Evolutionary conservation across 2,329 filamentous ascomycete genomes (phyloP).

Genomic region (Trichoderma sp.): DNA sequence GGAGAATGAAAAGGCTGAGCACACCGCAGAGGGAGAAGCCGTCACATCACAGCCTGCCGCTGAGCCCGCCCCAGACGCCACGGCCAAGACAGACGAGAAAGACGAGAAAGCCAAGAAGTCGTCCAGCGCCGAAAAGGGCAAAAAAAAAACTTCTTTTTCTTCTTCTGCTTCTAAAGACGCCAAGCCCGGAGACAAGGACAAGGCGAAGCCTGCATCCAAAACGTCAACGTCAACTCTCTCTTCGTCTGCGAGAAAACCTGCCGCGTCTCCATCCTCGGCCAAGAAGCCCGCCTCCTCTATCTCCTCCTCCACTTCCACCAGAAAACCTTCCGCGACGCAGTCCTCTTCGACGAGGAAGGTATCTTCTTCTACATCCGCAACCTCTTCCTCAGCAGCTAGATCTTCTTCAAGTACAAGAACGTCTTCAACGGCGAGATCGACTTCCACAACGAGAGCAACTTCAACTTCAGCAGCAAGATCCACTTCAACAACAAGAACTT

Average conservation of each 20-base stretch:
- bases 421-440: background rate
- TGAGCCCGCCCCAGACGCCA: background rate
- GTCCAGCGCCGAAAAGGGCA: conserved; percentile 14
- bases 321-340: background rate
- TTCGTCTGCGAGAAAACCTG: conserved; percentile 7
- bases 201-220: conserved; percentile 16
- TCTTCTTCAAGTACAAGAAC: background rate
- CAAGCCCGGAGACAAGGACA: conserved; percentile 24
- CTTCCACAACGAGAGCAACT: background rate
- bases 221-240: background rate
- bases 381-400: background rate
- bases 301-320: background rate
- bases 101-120: conserved; percentile 8
- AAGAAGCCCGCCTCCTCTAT: conserved; percentile 6
- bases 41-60: conserved; percentile 8
- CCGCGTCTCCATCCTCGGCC: conserved; percentile 1
- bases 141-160: conserved; percentile 18
- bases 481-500: background rate
- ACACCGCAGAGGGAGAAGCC: background rate
- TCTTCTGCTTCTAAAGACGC: conserved; percentile 18
- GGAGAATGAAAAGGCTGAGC: conserved; percentile 22
- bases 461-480: background rate
- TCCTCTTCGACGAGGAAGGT: conserved; percentile 1
- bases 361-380: background rate
- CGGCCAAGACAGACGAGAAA: conserved; percentile 3